phyloP scores from a whole-genome alignment of 2,329 filamentous ascomycete species.

The Parascedosporium putredinis region DNA sequence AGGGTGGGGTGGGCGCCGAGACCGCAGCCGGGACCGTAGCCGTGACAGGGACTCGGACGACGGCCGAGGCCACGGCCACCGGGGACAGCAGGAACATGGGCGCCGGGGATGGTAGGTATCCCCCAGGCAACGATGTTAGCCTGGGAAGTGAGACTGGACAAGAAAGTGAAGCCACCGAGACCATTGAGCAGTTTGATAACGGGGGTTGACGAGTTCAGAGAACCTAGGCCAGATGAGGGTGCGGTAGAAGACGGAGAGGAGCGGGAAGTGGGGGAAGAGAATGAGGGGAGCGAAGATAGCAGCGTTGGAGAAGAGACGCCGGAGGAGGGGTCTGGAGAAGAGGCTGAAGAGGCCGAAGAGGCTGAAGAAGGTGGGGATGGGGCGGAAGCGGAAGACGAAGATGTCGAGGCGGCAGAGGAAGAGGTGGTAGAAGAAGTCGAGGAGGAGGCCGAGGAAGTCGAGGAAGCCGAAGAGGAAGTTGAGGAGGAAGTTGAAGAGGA shows the following conservation, averaged over 20 bases:
- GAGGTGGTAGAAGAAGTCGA: neutral
- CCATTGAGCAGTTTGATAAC: slow-evolving; percentile 9
- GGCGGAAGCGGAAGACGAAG: neutral
- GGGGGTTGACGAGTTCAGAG: slow-evolving; percentile 10
- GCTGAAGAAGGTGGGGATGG: neutral
- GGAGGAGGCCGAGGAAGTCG: neutral
- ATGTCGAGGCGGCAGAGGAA: neutral
- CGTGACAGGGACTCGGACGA: neutral
- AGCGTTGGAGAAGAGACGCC: neutral
- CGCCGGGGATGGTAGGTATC: slow-evolving; percentile 3
- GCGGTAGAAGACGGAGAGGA: slow-evolving; percentile 10
- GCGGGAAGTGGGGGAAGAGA: neutral
- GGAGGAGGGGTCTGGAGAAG: neutral
- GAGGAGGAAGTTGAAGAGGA: neutral
- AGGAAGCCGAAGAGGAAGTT: neutral
- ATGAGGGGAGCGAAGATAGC: neutral
- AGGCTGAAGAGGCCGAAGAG: neutral
- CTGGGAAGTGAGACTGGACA: slow-evolving; percentile 10
- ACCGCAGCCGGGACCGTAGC: too few relatives aligned
- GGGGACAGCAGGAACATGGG: slow-evolving; percentile 8
- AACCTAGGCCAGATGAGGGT: neutral
- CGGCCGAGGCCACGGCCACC: slow-evolving; percentile 12
- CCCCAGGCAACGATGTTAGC: neutral
- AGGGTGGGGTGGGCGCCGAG: too few relatives aligned
- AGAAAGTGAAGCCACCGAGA: slow-evolving; percentile 14